A percentile compares a stretch with the other conserved stretches of the same genome.
Conservation (phyloP, 2,329 filamentous ascomycete species). For the Zymoseptoria crescenta region DNA sequence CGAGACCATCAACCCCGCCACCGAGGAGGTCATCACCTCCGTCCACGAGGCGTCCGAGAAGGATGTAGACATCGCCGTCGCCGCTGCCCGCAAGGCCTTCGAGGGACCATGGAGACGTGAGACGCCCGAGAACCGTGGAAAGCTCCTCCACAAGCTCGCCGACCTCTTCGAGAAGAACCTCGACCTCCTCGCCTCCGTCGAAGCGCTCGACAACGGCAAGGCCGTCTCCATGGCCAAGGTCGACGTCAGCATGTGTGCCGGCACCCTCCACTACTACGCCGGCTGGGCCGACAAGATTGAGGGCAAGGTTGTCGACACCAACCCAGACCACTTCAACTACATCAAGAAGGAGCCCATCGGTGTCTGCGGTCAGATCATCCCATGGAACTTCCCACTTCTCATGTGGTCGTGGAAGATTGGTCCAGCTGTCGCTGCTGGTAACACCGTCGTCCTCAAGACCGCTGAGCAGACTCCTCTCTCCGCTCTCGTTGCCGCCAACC, state of each 20-base stretch:
- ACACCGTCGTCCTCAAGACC: conserved; percentile 65
- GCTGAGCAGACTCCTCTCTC: conserved; percentile 70
- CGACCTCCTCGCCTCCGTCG: conserved; percentile 69
- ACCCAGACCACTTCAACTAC: conserved; percentile 74
- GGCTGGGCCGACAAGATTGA: conserved; percentile 89
- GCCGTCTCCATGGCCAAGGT: conserved; percentile 66
- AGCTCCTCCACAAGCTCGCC: conserved; percentile 66
- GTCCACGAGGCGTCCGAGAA: conserved; percentile 83
- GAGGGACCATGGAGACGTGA: conserved; percentile 61
- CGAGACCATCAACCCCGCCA: conserved; percentile 82
- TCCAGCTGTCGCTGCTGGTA: conserved; percentile 64
- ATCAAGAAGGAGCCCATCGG: conserved; percentile 65
- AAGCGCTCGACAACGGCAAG: conserved; percentile 86
- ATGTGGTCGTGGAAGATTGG: conserved; percentile 63
- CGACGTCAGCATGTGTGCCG: conserved; percentile 61
- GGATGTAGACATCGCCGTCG: conserved; percentile 72
- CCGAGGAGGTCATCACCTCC: conserved; percentile 74
- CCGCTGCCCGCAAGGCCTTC: conserved; percentile 78
- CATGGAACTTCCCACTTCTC: conserved; percentile 33
- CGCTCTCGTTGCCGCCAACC: conserved; percentile 55
- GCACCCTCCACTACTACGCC: conserved; percentile 75
- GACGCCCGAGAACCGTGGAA: conserved; percentile 63
- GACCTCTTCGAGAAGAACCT: conserved; percentile 71
- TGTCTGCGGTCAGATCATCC: conserved; percentile 68
- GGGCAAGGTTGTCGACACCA: conserved; percentile 78